Conservation (phyloP, 2,329 filamentous ascomycete species). For the Dactylellina sp. region DNA sequence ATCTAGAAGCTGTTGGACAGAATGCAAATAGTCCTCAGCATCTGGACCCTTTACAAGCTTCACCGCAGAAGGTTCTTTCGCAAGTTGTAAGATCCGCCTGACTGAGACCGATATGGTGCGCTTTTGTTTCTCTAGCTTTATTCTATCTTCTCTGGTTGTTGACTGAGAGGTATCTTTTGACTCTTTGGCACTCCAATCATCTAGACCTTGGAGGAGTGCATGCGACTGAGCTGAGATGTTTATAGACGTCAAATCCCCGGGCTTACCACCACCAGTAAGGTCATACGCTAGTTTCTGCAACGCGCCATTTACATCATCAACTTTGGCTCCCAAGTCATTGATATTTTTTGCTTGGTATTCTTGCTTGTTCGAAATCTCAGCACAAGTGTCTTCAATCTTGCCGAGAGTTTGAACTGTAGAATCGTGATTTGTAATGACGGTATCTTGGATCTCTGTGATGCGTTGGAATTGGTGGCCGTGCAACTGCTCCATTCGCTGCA, state of each 20-base stretch:
- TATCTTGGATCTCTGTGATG: constrained; percentile 35
- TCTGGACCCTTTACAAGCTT: constrained; percentile 32
- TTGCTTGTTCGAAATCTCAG: neutral
- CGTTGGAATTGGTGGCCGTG: constrained; percentile 31
- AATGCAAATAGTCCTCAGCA: constrained; percentile 31
- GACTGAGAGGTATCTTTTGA: neutral
- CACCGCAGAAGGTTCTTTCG: constrained; percentile 9
- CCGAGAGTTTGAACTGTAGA: neutral
- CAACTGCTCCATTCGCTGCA: constrained; percentile 17
- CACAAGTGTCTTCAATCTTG: constrained; percentile 11
- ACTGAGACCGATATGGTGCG: constrained; percentile 19
- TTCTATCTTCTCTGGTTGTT: constrained; percentile 14
- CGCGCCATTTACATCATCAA: constrained; percentile 1
- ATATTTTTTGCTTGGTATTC: constrained; percentile 18
- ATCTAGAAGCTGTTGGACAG: constrained; percentile 39
- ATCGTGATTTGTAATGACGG: constrained; percentile 15
- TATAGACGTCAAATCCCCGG: neutral
- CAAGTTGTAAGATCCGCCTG: constrained; percentile 18
- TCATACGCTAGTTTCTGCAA: constrained; percentile 13
- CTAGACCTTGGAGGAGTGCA: constrained; percentile 12
- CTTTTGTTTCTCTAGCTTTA: constrained; percentile 32
- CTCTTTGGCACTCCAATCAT: neutral
- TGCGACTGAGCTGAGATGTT: constrained; percentile 7
- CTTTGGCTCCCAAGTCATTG: constrained; percentile 1
- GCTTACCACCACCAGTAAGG: neutral